Base-by-base conservation (phyloP, 169 alveolate genomes). In the Plasmodium gaboni region DNA sequence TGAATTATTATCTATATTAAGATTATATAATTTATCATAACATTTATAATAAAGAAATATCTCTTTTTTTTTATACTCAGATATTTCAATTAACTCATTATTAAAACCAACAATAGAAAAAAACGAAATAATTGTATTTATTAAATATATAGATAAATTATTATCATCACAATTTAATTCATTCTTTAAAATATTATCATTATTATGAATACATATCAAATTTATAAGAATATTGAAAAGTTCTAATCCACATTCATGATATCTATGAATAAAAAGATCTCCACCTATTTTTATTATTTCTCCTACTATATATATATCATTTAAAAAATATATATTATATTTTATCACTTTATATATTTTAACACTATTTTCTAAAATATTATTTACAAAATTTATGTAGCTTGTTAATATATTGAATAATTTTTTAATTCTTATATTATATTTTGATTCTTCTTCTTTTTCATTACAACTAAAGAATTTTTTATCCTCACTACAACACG, bases 191-290 rank as follows among this genome's bases (percentile, higher is more conserved):
- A 10, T 48, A 10, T 19, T 19, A 19, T 46, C n/a, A 4, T 19
- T 51, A 48, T 44, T 46, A 51, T 78, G 89, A 57, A 78, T 78
- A 42, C 80, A 78, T 69, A 78, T 32, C 7, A 78, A 78, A 42
- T 69, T 64, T 2, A 59, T 13, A 12, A 78, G 46, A 19, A 78
- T 65, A 46, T 69, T 69, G 19, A 64, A 78, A 15, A 78, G 74
- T 13, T 64, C 53, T 1, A 78, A 42, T 26, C 89, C 89, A 19
- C 70, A 26, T 12, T 78, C 76, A 59, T 78, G 76, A 13, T 78
- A 28, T 22, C 2, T 42, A 42, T 78, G 13, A 32, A 78, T 50
- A 64, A 78, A 64, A 8, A 7, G 12, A n/a, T 65, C 12, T 7
- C 22, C 38, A 57, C 89, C 89, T 28, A 48, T 17, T 7, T 19